phyloP scores from a whole-genome alignment of 2,329 filamentous ascomycete species.

The Orbilia quercus region DNA sequence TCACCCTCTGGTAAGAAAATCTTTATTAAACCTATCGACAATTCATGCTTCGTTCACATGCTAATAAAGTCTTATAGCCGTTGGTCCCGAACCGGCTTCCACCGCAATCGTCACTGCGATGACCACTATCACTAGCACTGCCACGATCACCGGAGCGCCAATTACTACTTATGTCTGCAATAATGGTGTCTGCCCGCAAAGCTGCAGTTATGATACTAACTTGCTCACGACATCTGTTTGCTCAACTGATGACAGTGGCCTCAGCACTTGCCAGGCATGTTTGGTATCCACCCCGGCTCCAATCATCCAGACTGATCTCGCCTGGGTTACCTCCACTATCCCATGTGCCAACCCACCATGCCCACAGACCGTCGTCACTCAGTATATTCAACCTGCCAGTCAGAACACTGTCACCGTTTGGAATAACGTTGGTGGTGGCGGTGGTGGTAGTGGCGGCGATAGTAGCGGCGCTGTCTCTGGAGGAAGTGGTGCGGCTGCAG shows the following conservation, averaged over 20 bases:
- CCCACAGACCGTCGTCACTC: slow-evolving; percentile 18
- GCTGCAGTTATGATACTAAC: slow-evolving; percentile 37
- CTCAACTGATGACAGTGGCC: slow-evolving; percentile 31
- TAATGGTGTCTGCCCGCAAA: slow-evolving; percentile 35
- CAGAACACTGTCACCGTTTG: slow-evolving; percentile 42
- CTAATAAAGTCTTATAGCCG: neutral
- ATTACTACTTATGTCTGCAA: slow-evolving; percentile 43
- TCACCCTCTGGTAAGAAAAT: slow-evolving; percentile 4
- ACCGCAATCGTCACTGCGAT: slow-evolving; percentile 20
- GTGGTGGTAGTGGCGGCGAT: slow-evolving; percentile 7
- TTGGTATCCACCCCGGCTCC: slow-evolving; percentile 31
- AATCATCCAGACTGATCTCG: slow-evolving; percentile 34
- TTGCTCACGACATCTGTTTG: slow-evolving; percentile 33
- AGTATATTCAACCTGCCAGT: neutral
- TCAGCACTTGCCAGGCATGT: slow-evolving; percentile 46
- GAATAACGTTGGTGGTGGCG: slow-evolving; percentile 2
- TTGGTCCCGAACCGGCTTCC: slow-evolving; percentile 9
- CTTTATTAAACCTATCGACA: no score
- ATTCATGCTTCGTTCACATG: neutral
- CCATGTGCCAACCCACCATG: slow-evolving; percentile 43
- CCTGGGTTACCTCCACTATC: slow-evolving; percentile 39
- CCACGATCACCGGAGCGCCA: slow-evolving; percentile 39
- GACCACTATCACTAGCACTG: slow-evolving; percentile 40
- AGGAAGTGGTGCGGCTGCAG: no score
- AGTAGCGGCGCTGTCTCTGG: no score